Conservation (phyloP, 2,329 filamentous ascomycete genomes). For the Plenodomus biglobosus region DNA sequence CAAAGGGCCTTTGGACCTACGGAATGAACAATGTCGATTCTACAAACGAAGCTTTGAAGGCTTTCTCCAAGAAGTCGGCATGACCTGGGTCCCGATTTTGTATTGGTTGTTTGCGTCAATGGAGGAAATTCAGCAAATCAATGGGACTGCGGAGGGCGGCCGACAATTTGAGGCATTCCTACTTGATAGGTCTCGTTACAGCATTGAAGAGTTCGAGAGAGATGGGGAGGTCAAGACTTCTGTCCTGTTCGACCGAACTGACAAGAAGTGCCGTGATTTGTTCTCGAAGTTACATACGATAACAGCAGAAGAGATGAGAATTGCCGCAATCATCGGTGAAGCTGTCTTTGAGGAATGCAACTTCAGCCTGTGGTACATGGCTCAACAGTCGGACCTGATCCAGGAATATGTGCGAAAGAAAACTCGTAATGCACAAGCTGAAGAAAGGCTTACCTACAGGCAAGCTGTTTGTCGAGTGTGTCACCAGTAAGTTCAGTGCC, state of each 20-base stretch:
- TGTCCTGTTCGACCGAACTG: slow-evolving; percentile 26
- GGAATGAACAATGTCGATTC: slow-evolving; percentile 41
- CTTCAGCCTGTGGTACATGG: slow-evolving; percentile 49
- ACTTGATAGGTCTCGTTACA: slow-evolving; percentile 27
- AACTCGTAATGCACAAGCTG: slow-evolving; percentile 3
- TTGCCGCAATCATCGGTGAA: slow-evolving; percentile 42
- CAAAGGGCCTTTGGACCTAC: slow-evolving; percentile 33
- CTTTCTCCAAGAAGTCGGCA: slow-evolving; percentile 40
- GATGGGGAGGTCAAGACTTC: slow-evolving; percentile 7
- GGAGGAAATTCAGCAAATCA: slow-evolving; percentile 13
- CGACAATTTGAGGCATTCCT: slow-evolving; percentile 11
- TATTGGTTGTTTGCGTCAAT: slow-evolving; percentile 44
- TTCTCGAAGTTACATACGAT: slow-evolving; percentile 33
- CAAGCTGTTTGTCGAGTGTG: slow-evolving; percentile 33
- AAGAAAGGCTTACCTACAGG: slow-evolving; percentile 20
- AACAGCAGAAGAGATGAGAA: slow-evolving; percentile 23
- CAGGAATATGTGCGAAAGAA: slow-evolving; percentile 8
- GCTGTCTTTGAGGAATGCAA: slow-evolving; percentile 38
- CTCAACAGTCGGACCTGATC: slow-evolving; percentile 27
- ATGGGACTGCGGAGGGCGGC: slow-evolving; percentile 4
- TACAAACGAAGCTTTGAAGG: slow-evolving; percentile 39
- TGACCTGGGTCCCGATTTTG: slow-evolving; percentile 43
- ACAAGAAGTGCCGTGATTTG: slow-evolving; percentile 35
- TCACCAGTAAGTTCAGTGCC: slow-evolving; percentile 27
- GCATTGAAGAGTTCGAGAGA: slow-evolving; percentile 19